Conservation (phyloP, 345 rosid species). For the Eucalyptus microcorys region DNA sequence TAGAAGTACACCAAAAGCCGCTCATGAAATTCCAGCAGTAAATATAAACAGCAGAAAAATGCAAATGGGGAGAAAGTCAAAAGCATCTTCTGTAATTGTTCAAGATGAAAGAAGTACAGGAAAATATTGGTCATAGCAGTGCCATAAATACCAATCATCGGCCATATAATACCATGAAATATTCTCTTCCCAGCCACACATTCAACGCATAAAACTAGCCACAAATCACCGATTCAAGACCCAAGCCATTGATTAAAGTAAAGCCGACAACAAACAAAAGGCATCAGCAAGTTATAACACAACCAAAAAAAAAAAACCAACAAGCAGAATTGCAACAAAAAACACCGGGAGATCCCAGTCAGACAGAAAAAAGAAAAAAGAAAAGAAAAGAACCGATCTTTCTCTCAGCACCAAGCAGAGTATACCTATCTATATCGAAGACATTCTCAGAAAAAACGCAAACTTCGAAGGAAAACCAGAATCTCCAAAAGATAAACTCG, state of each 20-base stretch:
- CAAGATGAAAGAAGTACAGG: not conserved
- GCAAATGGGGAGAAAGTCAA: not conserved
- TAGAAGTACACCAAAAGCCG: not conserved
- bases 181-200: not conserved
- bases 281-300: too few species aligned
- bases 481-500: not conserved
- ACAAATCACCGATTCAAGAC: not conserved
- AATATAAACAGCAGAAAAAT: not conserved
- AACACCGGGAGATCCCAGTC: too few species aligned
- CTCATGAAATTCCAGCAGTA: not conserved
- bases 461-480: not conserved
- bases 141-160: not conserved
- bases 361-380: not conserved
- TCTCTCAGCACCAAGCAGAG: not conserved
- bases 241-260: too few species aligned
- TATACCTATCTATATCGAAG: not conserved
- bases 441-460: not conserved
- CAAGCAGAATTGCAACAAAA: too few species aligned
- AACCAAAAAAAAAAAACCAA: too few species aligned
- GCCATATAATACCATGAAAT: not conserved
- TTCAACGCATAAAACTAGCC: not conserved
- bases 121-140: not conserved
- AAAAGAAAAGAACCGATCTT: not conserved
- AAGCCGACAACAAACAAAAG: too few species aligned
- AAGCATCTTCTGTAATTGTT: not conserved